Conservation (phyloP, 2,329 filamentous ascomycete species). For the Fusarium bulbicola region DNA sequence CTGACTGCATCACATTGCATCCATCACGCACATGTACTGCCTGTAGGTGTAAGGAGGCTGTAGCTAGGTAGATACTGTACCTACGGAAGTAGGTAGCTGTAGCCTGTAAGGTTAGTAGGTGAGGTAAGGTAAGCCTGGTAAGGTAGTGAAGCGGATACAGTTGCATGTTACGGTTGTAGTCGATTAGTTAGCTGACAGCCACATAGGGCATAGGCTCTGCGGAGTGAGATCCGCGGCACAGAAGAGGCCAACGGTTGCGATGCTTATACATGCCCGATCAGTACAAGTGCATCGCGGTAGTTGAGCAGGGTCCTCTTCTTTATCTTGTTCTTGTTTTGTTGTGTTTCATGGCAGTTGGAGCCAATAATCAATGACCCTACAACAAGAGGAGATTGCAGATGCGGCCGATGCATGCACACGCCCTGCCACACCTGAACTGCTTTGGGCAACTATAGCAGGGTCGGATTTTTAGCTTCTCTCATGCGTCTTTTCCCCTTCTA, state of each 20-base stretch:
- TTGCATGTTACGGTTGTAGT: background rate
- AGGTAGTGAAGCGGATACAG: background rate
- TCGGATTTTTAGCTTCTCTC: background rate
- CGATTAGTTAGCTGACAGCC: background rate
- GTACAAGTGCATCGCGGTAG: conserved; percentile 3
- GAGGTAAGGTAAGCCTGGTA: background rate
- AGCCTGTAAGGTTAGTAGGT: background rate
- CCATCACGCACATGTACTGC: background rate
- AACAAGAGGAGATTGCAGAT: background rate
- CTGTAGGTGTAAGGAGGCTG: background rate
- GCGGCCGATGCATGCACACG: conserved; percentile 9
- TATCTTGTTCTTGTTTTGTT: background rate
- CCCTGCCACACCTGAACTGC: conserved; percentile 12
- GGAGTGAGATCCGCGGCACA: background rate
- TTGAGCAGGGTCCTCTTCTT: conserved; percentile 1
- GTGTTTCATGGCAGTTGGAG: conserved; percentile 7
- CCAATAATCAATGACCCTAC: background rate
- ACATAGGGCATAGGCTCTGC: background rate
- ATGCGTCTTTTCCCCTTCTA: conserved; percentile 5
- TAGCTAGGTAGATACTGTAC: too few species aligned
- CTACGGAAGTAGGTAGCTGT: background rate
- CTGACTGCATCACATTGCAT: background rate
- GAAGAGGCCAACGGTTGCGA: background rate
- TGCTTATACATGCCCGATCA: background rate
- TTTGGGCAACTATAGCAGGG: background rate